Evolutionary conservation across 495 filamentous ascomycete genomes (phyloP).

Genomic region (Niebla homalea): DNA sequence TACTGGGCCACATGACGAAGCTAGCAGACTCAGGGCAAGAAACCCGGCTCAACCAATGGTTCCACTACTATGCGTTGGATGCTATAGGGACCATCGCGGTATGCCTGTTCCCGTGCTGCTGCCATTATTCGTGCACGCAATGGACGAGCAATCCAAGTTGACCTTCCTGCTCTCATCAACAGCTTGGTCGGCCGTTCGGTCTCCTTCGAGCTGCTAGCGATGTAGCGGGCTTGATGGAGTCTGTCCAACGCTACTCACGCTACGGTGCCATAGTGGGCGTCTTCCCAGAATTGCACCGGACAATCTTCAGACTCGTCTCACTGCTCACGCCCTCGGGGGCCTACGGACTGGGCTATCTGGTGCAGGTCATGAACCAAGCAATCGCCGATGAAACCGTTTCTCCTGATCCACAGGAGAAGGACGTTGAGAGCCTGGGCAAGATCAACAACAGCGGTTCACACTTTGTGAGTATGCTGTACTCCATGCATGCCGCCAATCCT

Average conservation of each 20-base stretch:
- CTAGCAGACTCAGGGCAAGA: slow-evolving; percentile 17
- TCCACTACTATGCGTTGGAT: slow-evolving; percentile 71
- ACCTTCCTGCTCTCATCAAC: slow-evolving; percentile 14
- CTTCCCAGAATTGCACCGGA: slow-evolving; percentile 33
- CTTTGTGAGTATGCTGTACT: slow-evolving; percentile 47
- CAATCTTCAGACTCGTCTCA: slow-evolving; percentile 28
- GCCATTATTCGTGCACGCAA: slow-evolving; percentile 28
- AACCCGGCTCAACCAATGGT: slow-evolving; percentile 45
- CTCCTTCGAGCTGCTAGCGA: slow-evolving; percentile 2
- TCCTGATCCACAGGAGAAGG: too few relatives aligned
- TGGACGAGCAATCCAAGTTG: background rate
- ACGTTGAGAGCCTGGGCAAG: too few relatives aligned
- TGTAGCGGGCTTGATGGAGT: background rate
- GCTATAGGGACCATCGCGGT: slow-evolving; percentile 53
- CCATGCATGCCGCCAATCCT: slow-evolving; percentile 42
- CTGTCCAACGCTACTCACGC: background rate
- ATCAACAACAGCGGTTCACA: too few relatives aligned
- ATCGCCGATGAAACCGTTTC: slow-evolving; percentile 6
- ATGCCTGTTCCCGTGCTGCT: too few relatives aligned
- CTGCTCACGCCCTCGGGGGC: slow-evolving; percentile 29
- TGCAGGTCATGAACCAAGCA: slow-evolving; percentile 26
- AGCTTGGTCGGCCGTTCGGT: slow-evolving; percentile 11
- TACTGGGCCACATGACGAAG: background rate
- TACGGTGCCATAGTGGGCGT: slow-evolving; percentile 32
- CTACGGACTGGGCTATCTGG: slow-evolving; percentile 29